A percentile compares a stretch with the other conserved stretches of the same genome.
Evolutionary conservation across 805 yeast species (phyloP).

Genomic region (Candida peoriensis): DNA sequence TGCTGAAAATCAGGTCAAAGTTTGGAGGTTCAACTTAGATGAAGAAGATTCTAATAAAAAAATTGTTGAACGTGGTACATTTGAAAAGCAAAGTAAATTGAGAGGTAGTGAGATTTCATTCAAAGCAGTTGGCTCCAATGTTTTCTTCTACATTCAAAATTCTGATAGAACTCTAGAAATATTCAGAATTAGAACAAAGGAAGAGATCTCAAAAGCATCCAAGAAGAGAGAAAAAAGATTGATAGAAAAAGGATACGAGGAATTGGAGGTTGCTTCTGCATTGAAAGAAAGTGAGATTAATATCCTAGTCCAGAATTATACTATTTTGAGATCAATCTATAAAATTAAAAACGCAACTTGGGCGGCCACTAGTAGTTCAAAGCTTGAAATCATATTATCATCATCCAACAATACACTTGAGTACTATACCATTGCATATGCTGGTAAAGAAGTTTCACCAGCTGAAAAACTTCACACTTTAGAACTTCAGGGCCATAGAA

Average conservation of each 20-base stretch:
- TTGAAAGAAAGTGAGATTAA: conserved; percentile 44
- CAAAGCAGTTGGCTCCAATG: conserved; percentile 30
- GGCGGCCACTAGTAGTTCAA: conserved; percentile 43
- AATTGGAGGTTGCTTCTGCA: conserved; percentile 52
- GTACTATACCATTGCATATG: conserved; percentile 59
- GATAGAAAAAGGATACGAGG: conserved; percentile 59
- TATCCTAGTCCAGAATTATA: conserved; percentile 63
- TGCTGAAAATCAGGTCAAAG: conserved; percentile 72
- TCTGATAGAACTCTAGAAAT: conserved; percentile 77
- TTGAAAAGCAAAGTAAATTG: conserved; percentile 73
- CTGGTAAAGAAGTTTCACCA: conserved; percentile 43
- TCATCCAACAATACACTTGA: conserved; percentile 74
- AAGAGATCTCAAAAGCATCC: conserved; percentile 75
- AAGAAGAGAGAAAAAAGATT: conserved; percentile 74
- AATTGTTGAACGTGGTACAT: conserved; percentile 54
- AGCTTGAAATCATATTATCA: conserved; percentile 58
- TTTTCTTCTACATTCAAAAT: conserved; percentile 65
- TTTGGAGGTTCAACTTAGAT: conserved; percentile 69
- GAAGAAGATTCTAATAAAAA: conserved; percentile 39
- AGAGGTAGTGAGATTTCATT: conserved; percentile 62
- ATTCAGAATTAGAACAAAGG: conserved; percentile 68
- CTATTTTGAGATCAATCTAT: conserved; percentile 57
- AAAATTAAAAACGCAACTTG: conserved; percentile 67
- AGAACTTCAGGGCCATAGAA: conserved; percentile 82
- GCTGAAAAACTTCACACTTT: conserved; percentile 50